Conservation (phyloP, 1,139 yeast genomes). For the Protomyces lactucae-debilis region DNA sequence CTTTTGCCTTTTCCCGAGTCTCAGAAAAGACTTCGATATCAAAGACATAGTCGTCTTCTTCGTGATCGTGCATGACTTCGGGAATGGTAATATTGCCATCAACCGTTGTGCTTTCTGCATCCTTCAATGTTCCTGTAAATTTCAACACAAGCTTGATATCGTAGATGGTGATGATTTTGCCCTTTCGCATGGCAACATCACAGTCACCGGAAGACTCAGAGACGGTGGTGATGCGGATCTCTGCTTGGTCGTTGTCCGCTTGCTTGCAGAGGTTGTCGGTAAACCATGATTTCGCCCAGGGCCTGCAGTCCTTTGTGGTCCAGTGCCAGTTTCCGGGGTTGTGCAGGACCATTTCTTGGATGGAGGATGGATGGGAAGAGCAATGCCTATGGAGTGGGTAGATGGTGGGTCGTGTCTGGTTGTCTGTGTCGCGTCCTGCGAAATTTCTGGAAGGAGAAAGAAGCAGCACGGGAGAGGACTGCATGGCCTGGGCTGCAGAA, state of each 20-base stretch:
- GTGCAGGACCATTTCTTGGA: conserved; percentile 3
- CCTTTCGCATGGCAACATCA: conserved; percentile 94
- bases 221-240: conserved; percentile 50
- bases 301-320: conserved; percentile 96
- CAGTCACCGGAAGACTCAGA: conserved; percentile 88
- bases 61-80: conserved; percentile 93
- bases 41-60: conserved; percentile 77
- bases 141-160: conserved; percentile 66
- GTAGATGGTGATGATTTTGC: conserved; percentile 86
- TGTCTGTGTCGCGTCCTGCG: background rate
- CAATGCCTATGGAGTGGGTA: background rate
- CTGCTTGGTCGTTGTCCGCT: conserved; percentile 42
- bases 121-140: conserved; percentile 47
- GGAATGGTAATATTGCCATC: conserved; percentile 76
- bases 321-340: conserved; percentile 54
- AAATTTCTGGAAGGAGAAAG: background rate
- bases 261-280: conserved; percentile 51
- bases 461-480: background rate
- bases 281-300: conserved; percentile 82
- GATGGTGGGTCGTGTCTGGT: background rate
- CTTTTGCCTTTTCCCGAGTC: conserved; percentile 50
- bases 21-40: conserved; percentile 55
- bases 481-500: background rate
- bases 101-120: conserved; percentile 40
- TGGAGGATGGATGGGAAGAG: background rate